Evolutionary conservation across 2,329 filamentous ascomycete genomes (phyloP), one percentile per base, ranked within the genome.

Genomic region (Elsinoe australis): DNA sequence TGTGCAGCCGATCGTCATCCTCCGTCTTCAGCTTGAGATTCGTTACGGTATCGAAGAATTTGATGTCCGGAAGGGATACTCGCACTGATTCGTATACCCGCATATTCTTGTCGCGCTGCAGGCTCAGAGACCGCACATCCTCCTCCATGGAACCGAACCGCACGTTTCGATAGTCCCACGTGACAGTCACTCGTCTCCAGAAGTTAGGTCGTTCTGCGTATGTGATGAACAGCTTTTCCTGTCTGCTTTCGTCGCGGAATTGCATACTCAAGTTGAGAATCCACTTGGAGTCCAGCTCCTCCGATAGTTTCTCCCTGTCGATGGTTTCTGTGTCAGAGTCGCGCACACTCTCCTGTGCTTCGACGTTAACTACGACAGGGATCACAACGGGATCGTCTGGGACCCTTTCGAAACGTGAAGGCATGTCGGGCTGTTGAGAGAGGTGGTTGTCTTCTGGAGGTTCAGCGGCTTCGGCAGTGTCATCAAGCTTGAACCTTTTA

Each of bases 191-290:
- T 42, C 90, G 78, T 49, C 87, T 80, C 86, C 89, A 95, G 52
- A 79, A 72, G 53, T 79, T 83, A 3, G 86, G 81, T 39, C 78
- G 76, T 63, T 94, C 84, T 39, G 88, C 86, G 63, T 86, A 98
- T 0, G 92, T 96, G 54, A 98, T 82, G 64, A 96, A 98, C 71
- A 96, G 96, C 65, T 98, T 98, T 65, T 98, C 92, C 34, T 90
- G 79, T 58, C 86, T 85, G 9, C 89, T 94, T 59, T 84, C 83
- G 67, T 98, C 92, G 51, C 89, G 80, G 65, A 95, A 98, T 65
- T 95, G 88, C 92, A 98, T 95, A 67, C 88, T 95, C 52, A 96
- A 75, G 61, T 98, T 98, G 56, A 98, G 72, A 52, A 98, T 96
- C 92, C 92, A 98, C 59, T 78, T 82, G 52, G 75, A 78, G 60